Base-by-base conservation (phyloP, 805 yeast genomes). In the Candida patagonica region DNA sequence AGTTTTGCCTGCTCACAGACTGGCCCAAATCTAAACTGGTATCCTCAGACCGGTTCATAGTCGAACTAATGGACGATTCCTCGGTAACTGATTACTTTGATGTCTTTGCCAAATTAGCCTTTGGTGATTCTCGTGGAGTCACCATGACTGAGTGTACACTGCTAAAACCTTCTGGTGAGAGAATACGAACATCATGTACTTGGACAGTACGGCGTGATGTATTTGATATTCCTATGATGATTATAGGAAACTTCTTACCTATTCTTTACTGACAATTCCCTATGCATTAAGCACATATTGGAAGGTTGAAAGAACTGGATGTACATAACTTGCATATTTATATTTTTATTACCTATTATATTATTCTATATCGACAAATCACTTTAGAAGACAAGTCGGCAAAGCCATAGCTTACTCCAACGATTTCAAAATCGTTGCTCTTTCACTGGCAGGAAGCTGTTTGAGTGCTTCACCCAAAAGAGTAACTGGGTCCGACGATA, bases 131-230 rank as follows among this genome's bases (percentile, higher is more conserved):
- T 7, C 47, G 63, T 42, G 67, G 66, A 10, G 65, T 62, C 17
- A 59, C 61, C 8, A 61, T 66, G 46, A 60, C 66, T 17, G 60
- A 61, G 40, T 60, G 68, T 41, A 65, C 66, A 7, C 42, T 67
- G 29, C 40, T 65, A 33, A 55, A 61, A 31, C 69, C 66, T 7
- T 56, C 50, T 35, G 57, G 59, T 1, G 60, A 60, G 15, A 59
- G 54, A 41, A 70, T 78, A 19, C 74, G 74, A 44, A 82, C 87
- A 51, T 78, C 87, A 29, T 76, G 85, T 30, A 84, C 84, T 12
- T 81, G 92, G 87, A 84, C 94, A 0, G 85, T 84, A 12, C 81
- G 81, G 49, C 65, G 92, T 49, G 94, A 84, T 60, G 75, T 79
- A 35, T 84, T 82, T 60, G 89, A 82, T 59, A 75, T 84, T 35